Percentiles rank a stretch among this genome's conserved stretches.
Evolutionary conservation across 2,329 filamentous ascomycete genomes (phyloP).

Genomic region (Fusarium devonianum): DNA sequence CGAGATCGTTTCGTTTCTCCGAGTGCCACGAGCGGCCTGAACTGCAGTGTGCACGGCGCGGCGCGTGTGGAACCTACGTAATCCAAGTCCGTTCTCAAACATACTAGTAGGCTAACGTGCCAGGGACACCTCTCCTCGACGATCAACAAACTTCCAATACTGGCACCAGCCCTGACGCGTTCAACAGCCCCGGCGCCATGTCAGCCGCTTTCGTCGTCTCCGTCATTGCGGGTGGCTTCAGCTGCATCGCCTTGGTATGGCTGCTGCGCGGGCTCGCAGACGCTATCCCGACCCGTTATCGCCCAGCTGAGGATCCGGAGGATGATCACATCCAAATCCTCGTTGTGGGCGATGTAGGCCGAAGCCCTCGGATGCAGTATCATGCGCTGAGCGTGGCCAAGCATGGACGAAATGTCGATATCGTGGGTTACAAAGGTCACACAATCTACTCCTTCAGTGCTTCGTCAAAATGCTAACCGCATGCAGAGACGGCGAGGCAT

Average conservation of each 20-base stretch:
- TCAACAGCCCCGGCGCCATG: slow-evolving; percentile 21
- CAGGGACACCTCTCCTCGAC: slow-evolving; percentile 31
- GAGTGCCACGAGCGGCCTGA: slow-evolving; percentile 13
- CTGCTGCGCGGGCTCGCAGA: slow-evolving; percentile 33
- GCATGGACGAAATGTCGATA: slow-evolving; percentile 78
- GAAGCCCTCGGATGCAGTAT: slow-evolving; percentile 98
- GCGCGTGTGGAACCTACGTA: slow-evolving; percentile 30
- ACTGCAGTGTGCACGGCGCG: slow-evolving; percentile 8
- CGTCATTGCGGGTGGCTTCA: slow-evolving; percentile 46
- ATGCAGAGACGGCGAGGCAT: slow-evolving; percentile 78
- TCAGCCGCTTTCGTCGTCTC: slow-evolving; percentile 45
- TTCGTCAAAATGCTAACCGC: slow-evolving; percentile 9
- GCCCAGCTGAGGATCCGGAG: slow-evolving; percentile 44
- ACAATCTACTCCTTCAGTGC: not conserved
- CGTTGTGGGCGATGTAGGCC: slow-evolving; percentile 92
- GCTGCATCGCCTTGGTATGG: slow-evolving; percentile 43
- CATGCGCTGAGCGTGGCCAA: slow-evolving; percentile 92
- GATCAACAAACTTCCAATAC: slow-evolving; percentile 9
- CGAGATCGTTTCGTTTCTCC: slow-evolving; percentile 18
- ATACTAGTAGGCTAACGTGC: slow-evolving; percentile 1
- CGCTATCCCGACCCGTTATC: slow-evolving; percentile 47
- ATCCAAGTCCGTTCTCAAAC: not conserved
- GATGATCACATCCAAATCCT: slow-evolving; percentile 74
- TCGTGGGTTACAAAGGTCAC: slow-evolving; percentile 86
- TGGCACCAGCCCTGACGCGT: slow-evolving; percentile 10